These are phyloP conservation scores for Trichoderma pleuroti DNA, from an alignment of 2,329 filamentous ascomycete genomes.

Conservation along the genomic window DNA sequence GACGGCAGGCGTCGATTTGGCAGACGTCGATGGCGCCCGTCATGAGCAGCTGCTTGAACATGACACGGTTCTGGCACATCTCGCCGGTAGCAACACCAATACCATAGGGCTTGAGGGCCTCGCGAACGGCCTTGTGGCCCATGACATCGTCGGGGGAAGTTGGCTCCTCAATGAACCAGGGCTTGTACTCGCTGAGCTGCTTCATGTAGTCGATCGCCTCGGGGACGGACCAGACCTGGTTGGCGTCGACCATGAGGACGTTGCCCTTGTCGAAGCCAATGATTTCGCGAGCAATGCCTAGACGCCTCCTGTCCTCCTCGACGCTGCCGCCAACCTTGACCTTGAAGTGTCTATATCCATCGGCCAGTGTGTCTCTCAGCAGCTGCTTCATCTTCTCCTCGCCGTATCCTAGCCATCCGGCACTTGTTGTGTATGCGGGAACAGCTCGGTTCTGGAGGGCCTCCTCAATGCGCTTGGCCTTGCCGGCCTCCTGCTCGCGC, in stretches of 20 bases:
- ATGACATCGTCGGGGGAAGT: conserved; percentile 87
- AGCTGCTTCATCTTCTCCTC: conserved; percentile 81
- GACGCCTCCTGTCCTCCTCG: conserved; percentile 65
- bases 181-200: conserved; percentile 75
- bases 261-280: conserved; percentile 81
- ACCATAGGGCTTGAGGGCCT: conserved; percentile 68
- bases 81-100: conserved; percentile 89
- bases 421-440: conserved; percentile 85
- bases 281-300: conserved; percentile 71
- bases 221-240: conserved; percentile 88
- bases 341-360: conserved; percentile 85
- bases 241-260: conserved; percentile 88
- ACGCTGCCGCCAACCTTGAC: conserved; percentile 78
- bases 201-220: conserved; percentile 87
- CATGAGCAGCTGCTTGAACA: conserved; percentile 88
- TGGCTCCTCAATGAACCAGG: conserved; percentile 94
- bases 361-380: conserved; percentile 67
- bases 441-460: conserved; percentile 72
- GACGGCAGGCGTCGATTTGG: conserved; percentile 85
- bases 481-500: conserved; percentile 61
- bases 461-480: conserved; percentile 68
- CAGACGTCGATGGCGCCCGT: conserved; percentile 79
- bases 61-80: conserved; percentile 92
- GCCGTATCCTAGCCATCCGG: conserved; percentile 87
- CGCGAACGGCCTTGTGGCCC: conserved; percentile 79